Evolutionary conservation across 306 rosid genomes (phyloP).

Genomic region (Citrullus mucosospermus): DNA sequence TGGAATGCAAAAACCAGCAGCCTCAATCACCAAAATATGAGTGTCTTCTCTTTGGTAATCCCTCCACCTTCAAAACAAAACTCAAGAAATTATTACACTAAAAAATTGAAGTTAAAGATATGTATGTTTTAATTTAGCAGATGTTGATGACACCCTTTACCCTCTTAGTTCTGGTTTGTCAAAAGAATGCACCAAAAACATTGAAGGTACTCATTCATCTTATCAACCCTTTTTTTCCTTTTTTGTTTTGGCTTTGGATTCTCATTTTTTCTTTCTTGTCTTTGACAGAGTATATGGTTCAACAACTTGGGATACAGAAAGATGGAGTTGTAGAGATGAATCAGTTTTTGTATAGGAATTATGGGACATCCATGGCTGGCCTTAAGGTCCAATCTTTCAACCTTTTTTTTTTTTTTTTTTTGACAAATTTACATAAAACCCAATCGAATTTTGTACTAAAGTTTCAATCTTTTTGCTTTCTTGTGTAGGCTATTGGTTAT

Average conservation of each 20-base stretch:
- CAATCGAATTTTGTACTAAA: background rate
- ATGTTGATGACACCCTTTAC: slow-evolving; percentile 86
- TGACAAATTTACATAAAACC: background rate
- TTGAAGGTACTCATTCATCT: slow-evolving; percentile 27
- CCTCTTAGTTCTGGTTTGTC: slow-evolving; percentile 59
- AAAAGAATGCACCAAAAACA: slow-evolving; percentile 33
- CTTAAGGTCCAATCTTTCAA: slow-evolving; percentile 17
- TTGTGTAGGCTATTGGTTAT: slow-evolving; percentile 59
- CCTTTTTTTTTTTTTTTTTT: background rate
- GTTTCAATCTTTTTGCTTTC: background rate
- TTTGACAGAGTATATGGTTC: slow-evolving; percentile 46
- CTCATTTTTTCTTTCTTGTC: background rate
- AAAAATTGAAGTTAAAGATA: too few relatives aligned
- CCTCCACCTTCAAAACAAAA: background rate
- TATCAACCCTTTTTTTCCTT: too few relatives aligned
- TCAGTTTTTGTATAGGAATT: slow-evolving; percentile 40
- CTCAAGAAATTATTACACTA: slow-evolving; percentile 25
- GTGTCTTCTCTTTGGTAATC: slow-evolving; percentile 67
- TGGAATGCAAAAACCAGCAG: slow-evolving; percentile 50
- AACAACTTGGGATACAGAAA: slow-evolving; percentile 51
- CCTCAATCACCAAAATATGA: slow-evolving; percentile 35
- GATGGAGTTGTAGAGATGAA: slow-evolving; percentile 42
- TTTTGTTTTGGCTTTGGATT: background rate
- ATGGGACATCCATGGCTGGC: slow-evolving; percentile 95
- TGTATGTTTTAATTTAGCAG: slow-evolving; percentile 24